Conservation (phyloP, 2,329 filamentous ascomycete species). For the Didymella segeticola region DNA sequence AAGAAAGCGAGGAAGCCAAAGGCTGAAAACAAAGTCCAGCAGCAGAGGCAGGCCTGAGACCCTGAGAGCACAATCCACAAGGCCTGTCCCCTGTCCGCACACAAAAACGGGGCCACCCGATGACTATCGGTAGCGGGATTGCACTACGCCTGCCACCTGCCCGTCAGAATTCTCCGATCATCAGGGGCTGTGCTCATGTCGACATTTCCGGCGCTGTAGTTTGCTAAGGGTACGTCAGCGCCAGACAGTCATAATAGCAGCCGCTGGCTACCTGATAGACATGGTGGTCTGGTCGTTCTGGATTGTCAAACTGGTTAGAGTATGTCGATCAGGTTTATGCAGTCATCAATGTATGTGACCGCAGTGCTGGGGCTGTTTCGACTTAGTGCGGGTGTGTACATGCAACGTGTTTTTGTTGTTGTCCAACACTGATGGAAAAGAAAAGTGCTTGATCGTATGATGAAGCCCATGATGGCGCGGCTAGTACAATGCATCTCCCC, state of each 20-base stretch:
- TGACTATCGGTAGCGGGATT: conserved; percentile 19
- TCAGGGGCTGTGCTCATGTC: conserved; percentile 13
- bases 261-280: neutral
- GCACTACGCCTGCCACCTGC: conserved; percentile 14
- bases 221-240: conserved; percentile 7
- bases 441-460: conserved; percentile 23
- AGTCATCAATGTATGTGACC: conserved; percentile 19
- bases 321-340: conserved; percentile 23
- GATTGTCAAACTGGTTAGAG: conserved; percentile 2
- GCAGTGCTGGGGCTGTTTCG: neutral
- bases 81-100: conserved; percentile 12
- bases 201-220: conserved; percentile 11
- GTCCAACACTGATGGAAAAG: conserved; percentile 4
- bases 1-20: neutral
- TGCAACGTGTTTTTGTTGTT: neutral
- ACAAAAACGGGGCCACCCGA: conserved; percentile 21
- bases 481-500: conserved; percentile 7
- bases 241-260: conserved; percentile 4
- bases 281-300: neutral
- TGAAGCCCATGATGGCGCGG: conserved; percentile 23
- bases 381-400: neutral
- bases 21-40: neutral
- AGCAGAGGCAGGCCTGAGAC: conserved; percentile 23
- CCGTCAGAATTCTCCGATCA: conserved; percentile 13
- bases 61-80: conserved; percentile 17